Evolutionary conservation across 148 eudicot species (phyloP), one percentile per base, ranked within the genome.

Genomic region (Nepenthes gracilis): DNA sequence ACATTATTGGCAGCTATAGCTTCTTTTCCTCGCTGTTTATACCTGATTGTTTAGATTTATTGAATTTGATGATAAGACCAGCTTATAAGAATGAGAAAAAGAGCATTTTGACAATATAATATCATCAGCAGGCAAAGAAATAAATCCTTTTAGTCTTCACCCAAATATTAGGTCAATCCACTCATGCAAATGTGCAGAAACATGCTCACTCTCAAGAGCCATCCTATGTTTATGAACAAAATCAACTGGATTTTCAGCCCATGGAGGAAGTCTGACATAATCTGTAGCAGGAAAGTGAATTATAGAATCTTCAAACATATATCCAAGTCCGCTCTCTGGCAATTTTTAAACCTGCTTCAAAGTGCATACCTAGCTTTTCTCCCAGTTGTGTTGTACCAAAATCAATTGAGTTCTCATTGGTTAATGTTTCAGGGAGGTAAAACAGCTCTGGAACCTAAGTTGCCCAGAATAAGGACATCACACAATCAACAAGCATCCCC

Each of bases 131-230:
- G 13, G 63, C 47, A 35, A 40, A 35, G 13, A 47, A 57, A 38
- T 12, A 58, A 33, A 61, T 23, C 23, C 6, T 14, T 32, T 47
- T 47, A 50, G 8, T 12, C n/a, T 53, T 65, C 43, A 94, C 99
- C 99, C 99, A 75, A 94, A 94, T 76, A 89, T 83, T 64, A 94
- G 95, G 76, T 94, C 99, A 74, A 94, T 78, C 99, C 99, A 94
- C 70, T 94, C 97, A 70, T 94, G 99, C 75, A 94, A 80, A 83
- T 94, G 99, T 60, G 86, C 83, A 67, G 99, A 94, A 64, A 89
- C 95, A 72, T 89, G 86, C 75, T 89, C 99, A 75, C 99, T 89
- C 82, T 94, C 99, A 48, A 94, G 97, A 47, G 97, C 99, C 95
- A 73, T 83, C 61, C 88, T 83, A 76, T 94, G 92, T 75, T 94